These are phyloP conservation scores for Fusarium virguliforme DNA, from an alignment of 2,329 filamentous ascomycete genomes.

Conservation along the genomic window DNA sequence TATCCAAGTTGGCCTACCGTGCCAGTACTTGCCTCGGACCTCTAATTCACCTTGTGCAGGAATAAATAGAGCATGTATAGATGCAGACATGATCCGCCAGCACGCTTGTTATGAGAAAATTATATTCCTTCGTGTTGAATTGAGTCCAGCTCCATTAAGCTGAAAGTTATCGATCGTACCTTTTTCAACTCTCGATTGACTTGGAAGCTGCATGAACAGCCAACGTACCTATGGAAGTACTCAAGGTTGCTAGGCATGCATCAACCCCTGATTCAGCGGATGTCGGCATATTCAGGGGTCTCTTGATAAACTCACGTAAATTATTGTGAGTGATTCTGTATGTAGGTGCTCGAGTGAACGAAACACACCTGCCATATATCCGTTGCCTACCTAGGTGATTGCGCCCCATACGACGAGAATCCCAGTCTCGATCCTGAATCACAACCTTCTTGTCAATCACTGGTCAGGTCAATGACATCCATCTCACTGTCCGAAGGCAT, in stretches of 20 bases:
- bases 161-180: neutral
- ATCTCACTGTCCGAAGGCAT: neutral
- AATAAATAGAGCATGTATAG: neutral
- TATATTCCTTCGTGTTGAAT: neutral
- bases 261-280: no score
- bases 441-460: conserved; percentile 8
- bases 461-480: conserved; percentile 30
- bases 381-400: no score
- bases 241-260: no score
- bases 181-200: no score
- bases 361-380: no score
- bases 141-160: neutral
- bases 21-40: neutral
- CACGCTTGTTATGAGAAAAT: neutral
- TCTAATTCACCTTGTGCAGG: neutral
- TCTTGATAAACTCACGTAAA: no score
- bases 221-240: no score
- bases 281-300: no score
- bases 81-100: neutral
- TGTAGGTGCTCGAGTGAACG: no score
- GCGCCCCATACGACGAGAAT: neutral
- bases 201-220: no score
- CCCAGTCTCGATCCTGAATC: neutral
- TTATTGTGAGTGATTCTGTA: no score
- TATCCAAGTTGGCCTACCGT: neutral